phyloP scores from a whole-genome alignment of 2,329 filamentous ascomycete genomes.

The Sclerotinia trifoliorum region DNA sequence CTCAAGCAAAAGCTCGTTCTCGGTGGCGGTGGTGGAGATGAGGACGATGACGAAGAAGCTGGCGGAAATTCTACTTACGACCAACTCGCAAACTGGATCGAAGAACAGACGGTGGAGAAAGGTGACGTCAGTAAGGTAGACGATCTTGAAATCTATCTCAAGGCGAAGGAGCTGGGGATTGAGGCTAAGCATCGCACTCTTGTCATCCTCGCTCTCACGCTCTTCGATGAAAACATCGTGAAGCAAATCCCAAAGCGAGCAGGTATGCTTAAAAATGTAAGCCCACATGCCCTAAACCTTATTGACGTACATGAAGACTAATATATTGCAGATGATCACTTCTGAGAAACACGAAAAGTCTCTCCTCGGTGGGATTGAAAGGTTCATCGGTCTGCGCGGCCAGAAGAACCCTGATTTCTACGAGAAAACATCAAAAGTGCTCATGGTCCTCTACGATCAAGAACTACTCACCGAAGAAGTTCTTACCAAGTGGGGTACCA shows the following conservation, averaged over 20 bases:
- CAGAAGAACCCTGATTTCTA: conserved; percentile 79
- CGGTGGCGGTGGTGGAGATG: conserved; percentile 71
- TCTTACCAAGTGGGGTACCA: conserved; percentile 85
- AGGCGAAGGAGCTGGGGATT: conserved; percentile 94
- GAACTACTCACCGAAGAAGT: conserved; percentile 88
- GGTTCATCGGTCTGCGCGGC: conserved; percentile 70
- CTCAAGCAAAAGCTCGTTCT: conserved; percentile 90
- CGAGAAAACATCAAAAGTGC: conserved; percentile 76
- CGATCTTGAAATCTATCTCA: conserved; percentile 89
- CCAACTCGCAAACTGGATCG: conserved; percentile 89
- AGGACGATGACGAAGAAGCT: conserved; percentile 76
- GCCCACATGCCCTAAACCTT: conserved; percentile 33
- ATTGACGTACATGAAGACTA: neutral
- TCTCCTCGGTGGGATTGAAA: conserved; percentile 91
- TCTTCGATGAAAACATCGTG: conserved; percentile 88
- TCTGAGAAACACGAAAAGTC: conserved; percentile 95
- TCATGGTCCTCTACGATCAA: conserved; percentile 86
- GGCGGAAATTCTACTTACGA: conserved; percentile 78
- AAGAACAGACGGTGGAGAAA: conserved; percentile 67
- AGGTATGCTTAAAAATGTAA: conserved; percentile 82
- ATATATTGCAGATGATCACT: conserved; percentile 62
- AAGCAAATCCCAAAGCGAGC: conserved; percentile 84
- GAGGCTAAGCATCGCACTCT: conserved; percentile 93
- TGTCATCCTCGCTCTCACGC: conserved; percentile 84
- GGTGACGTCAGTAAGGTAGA: conserved; percentile 76